Evolutionary conservation across 805 yeast genomes (phyloP), one percentile per base, ranked within the genome.

Genomic region (Kuraishia hungarica): DNA sequence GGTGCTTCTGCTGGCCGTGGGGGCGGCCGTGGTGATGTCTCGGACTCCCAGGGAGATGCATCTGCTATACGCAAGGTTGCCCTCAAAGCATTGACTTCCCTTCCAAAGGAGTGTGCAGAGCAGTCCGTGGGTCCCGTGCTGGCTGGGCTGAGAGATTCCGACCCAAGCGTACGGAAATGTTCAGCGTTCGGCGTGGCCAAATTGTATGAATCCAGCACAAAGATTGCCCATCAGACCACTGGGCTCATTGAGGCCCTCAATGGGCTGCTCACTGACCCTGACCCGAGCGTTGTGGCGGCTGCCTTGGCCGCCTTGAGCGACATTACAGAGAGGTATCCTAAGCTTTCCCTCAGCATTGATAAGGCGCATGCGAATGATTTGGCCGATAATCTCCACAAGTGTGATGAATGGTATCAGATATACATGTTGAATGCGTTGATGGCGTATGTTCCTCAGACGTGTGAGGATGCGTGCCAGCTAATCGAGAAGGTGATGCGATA

Each of bases 321-420:
- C 56, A 78, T 91, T 35, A 82, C 89, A 4, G 92, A 86, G 52
- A 72, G 72, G 35, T 71, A 81, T 4, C 73, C 72, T 2, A 68
- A 75, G 11, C 68, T 87, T 60, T 73, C 76, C 43, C 67, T 89
- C 53, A 72, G 79, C 2, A 75, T 88, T 23, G 86, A 81, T 61
- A 73, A 73, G 48, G 60, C 61, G 0, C 80, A 79, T 55, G 82
- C 82, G 0, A 51, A 71, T 29, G 69, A 70, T 19, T 65, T 83
- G 1, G 72, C 78, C 1, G 67, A 70, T 29, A 65, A 70, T 15
- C 60, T 81, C 28, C 60, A 67, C 22, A 72, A 65, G 67, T 76
- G 78, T 61, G 79, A 77, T 59, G 87, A 86, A 68, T 92, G 97
- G 96, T 78, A 83, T 51, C 96, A 86, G 64, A 74, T 82, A 0